phyloP scores from a whole-genome alignment of 2,329 filamentous ascomycete species.

The Ophiobolus disseminans region DNA sequence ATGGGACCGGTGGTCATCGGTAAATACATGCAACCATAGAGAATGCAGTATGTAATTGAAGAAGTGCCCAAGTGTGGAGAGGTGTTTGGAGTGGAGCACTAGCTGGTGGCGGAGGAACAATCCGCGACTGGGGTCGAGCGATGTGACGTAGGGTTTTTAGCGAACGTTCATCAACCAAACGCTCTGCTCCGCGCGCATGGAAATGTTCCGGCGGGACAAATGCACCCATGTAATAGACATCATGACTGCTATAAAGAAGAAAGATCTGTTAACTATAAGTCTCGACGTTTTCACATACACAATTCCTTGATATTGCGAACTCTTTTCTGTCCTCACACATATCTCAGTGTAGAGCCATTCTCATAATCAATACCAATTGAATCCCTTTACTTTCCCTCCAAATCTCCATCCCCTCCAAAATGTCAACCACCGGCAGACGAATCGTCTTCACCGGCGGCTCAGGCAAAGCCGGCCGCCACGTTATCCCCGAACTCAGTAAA shows the following conservation, averaged over 20 bases:
- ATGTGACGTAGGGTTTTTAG: constrained; percentile 28
- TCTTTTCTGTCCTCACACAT: too few species aligned
- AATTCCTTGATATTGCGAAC: too few species aligned
- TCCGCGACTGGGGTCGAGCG: constrained; percentile 11
- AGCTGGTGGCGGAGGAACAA: constrained; percentile 14
- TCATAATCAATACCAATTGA: too few species aligned
- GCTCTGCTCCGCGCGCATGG: constrained; percentile 7
- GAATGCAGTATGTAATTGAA: constrained; percentile 12
- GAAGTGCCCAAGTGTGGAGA: constrained; percentile 5
- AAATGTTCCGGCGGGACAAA: constrained; percentile 16
- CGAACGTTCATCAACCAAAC: constrained; percentile 1
- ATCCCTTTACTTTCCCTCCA: too few species aligned
- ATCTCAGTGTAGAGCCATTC: too few species aligned
- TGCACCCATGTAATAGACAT: constrained; percentile 6
- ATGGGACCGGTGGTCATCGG: constrained; percentile 54
- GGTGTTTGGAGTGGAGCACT: constrained; percentile 8
- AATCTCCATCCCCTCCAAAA: constrained; percentile 9
- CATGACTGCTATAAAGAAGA: constrained; percentile 19
- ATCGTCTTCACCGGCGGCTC: constrained; percentile 58
- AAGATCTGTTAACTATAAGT: too few species aligned
- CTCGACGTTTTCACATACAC: too few species aligned
- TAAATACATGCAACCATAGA: constrained; percentile 42
- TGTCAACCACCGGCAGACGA: constrained; percentile 46
- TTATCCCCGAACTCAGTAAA: constrained; percentile 62
- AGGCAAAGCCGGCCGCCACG: constrained; percentile 60